Percentiles rank a stretch among this genome's conserved stretches.
Evolutionary conservation across 345 rosid species (phyloP).

Genomic region (Sonneratia caseolaris): DNA sequence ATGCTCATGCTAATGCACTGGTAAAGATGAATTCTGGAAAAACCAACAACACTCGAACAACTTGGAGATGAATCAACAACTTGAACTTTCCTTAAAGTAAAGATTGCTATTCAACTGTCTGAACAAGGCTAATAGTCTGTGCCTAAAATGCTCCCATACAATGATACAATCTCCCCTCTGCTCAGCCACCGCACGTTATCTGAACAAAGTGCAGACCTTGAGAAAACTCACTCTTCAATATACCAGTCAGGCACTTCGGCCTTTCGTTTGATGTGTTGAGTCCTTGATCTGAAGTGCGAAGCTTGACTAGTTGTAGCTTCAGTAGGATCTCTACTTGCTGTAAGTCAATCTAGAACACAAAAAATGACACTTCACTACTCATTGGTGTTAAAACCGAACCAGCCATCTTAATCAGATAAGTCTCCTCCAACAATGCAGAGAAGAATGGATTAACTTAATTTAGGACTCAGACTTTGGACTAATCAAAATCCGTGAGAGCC

Average conservation of each 20-base stretch:
- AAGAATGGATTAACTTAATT: neutral
- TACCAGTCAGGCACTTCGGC: too few species aligned
- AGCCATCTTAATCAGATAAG: neutral
- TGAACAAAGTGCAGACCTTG: neutral
- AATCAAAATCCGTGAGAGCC: conserved; percentile 33
- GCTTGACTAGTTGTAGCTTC: neutral
- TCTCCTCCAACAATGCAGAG: neutral
- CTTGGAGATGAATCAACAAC: neutral
- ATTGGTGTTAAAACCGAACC: neutral
- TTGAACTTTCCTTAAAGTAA: neutral
- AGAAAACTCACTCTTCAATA: neutral
- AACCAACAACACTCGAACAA: neutral
- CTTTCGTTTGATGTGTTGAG: too few species aligned
- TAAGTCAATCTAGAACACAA: neutral
- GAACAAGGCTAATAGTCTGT: neutral
- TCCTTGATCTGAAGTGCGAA: neutral
- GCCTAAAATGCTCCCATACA: neutral
- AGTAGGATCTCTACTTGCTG: neutral
- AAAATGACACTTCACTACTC: neutral
- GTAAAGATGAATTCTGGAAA: too few species aligned
- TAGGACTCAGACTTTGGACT: neutral
- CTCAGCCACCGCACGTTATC: neutral
- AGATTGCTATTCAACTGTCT: neutral
- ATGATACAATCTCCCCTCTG: neutral
- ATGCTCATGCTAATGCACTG: neutral